Base-by-base conservation (phyloP, 352 stramenopile genomes). In the Phytophthora kernoviae region DNA sequence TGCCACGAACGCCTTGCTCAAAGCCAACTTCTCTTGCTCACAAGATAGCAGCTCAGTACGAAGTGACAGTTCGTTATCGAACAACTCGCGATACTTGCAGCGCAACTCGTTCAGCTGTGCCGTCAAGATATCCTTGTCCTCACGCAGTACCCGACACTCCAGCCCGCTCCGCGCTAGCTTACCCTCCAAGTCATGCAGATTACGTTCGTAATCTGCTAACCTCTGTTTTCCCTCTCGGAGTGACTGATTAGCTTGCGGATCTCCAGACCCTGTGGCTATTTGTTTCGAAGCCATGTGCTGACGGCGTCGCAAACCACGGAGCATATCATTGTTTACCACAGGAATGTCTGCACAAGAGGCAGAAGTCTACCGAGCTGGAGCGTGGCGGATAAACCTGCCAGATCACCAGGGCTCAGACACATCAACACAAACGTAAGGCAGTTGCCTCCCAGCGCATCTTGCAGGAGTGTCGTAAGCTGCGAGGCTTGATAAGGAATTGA, bases 1-100 rank as follows among this genome's bases (percentile, higher is more conserved):
- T 5, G 85, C 71, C 11, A 91, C 71, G 27, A 91, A 84, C 3
- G 80, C 79, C 41, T 88, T 85, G 39, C 78, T 86, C 5, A 91
- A 40, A 6, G 58, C 65, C n/a, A 91, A 58, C 36, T 91, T 91
- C 12, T 91, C 80, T 36, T 88, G 74, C 39, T 91, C 82, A 43
- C 74, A 84, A 1, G 66, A 46, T 2, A 91, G 60, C 32, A 91
- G 58, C 39, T 91, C 78, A 27, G 73, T 82, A 4, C 79, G 76
- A 27, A 88, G 68, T 6, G 73, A 68, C 5, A 89, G 62, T 20
- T 91, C 79, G 34, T 75, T 80, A 52, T 88, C 73, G 20, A 91
- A 87, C 12, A 91, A 48, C 20, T 79, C 53, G 32, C 81, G 77
- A 57, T 88, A 89, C 47, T 85, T 88, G 12, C 15, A 15, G n/a